A percentile compares a stretch with the other conserved stretches of the same genome.
These are phyloP conservation scores for baker's yeast (Saccharomyces cerevisiae) DNA, from an alignment of 805 yeast species.

Conservation along the genomic window DNA sequence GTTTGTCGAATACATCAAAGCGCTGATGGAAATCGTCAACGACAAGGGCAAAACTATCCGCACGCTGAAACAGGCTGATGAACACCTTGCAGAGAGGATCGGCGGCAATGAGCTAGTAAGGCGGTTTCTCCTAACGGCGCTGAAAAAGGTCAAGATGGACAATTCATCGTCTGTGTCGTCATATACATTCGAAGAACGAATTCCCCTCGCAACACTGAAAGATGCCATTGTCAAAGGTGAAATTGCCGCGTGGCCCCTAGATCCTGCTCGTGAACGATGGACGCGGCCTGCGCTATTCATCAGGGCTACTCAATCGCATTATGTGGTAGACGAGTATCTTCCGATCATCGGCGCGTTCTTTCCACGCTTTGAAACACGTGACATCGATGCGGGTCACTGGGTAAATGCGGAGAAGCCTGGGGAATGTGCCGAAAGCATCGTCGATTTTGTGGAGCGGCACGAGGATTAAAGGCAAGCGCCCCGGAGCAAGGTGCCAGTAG, in stretches of 20 bases:
- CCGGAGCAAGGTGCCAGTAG: not conserved
- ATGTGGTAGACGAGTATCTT: conserved; percentile 75
- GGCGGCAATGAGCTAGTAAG: conserved; percentile 56
- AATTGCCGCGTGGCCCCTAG: conserved; percentile 73
- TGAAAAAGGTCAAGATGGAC: conserved; percentile 20
- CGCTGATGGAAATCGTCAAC: conserved; percentile 50
- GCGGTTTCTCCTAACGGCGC: conserved; percentile 57
- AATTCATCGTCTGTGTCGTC: not conserved
- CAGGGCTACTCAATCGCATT: conserved; percentile 67
- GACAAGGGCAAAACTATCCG: conserved; percentile 31
- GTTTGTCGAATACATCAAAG: conserved; percentile 61
- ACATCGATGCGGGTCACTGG: conserved; percentile 88
- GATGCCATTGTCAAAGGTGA: conserved; percentile 55
- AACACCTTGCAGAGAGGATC: conserved; percentile 43
- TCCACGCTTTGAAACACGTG: conserved; percentile 67
- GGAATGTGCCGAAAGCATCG: conserved; percentile 57
- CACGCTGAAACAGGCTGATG: conserved; percentile 59
- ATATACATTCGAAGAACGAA: conserved; percentile 10
- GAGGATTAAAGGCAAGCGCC: conserved; percentile 20
- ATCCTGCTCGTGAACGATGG: conserved; percentile 45
- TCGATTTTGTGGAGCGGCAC: conserved; percentile 50
- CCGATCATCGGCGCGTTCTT: conserved; percentile 67
- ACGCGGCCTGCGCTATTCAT: conserved; percentile 69
- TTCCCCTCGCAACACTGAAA: conserved; percentile 67
- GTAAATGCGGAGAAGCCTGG: conserved; percentile 77